Evolutionary conservation across 345 rosid genomes (phyloP).

Genomic region (Clausena lansium): DNA sequence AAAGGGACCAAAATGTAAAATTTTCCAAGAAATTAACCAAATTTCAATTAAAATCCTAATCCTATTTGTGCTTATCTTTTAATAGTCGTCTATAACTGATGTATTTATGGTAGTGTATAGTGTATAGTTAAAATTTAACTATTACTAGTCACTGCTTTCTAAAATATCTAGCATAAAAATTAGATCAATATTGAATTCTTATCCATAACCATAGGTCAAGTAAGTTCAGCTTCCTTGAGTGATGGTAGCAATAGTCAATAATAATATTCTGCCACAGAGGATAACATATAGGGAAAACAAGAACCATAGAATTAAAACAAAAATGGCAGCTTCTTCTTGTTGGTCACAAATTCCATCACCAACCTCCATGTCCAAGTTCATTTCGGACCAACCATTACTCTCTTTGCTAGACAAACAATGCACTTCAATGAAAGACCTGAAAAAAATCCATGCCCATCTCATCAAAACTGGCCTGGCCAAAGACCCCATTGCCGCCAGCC

Average conservation of each 20-base stretch:
- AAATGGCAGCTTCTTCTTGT: slow-evolving; percentile 22
- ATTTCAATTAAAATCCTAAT: too few species aligned
- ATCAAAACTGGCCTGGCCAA: slow-evolving; percentile 64
- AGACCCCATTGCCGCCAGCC: slow-evolving; percentile 53
- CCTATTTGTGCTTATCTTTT: too few species aligned
- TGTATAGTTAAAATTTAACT: too few species aligned
- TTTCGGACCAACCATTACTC: slow-evolving; percentile 42
- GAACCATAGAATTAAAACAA: slow-evolving; percentile 8
- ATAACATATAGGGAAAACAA: background rate
- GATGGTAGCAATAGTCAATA: background rate
- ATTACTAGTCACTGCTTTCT: too few species aligned
- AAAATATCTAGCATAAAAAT: too few species aligned
- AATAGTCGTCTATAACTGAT: too few species aligned
- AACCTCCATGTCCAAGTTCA: slow-evolving; percentile 30
- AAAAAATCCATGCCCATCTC: slow-evolving; percentile 59
- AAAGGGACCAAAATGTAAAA: too few species aligned
- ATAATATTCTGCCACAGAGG: background rate
- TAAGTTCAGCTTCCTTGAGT: too few species aligned
- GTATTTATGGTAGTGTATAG: too few species aligned
- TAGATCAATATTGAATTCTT: too few species aligned
- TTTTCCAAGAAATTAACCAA: too few species aligned
- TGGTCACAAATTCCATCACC: slow-evolving; percentile 27
- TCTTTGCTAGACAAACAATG: slow-evolving; percentile 50
- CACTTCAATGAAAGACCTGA: slow-evolving; percentile 58
- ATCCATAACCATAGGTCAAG: too few species aligned